Base-by-base conservation (phyloP, 2,329 filamentous ascomycete genomes). In the Penicillium vulpinum region DNA sequence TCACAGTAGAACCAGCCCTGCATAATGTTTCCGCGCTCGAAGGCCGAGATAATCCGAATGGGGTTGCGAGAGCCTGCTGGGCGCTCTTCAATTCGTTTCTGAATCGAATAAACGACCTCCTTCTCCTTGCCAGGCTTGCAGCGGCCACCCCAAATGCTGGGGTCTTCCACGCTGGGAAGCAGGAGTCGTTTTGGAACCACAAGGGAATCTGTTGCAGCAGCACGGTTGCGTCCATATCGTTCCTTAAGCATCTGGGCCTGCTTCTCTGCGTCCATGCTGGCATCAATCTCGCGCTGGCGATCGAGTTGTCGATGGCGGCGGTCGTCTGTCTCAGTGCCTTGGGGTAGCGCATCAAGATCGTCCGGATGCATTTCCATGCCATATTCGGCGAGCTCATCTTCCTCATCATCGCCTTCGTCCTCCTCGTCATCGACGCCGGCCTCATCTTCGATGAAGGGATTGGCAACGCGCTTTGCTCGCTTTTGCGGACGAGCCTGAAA, bases 351-450 rank as follows among this genome's bases (percentile, higher is more conserved):
- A 67, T 88, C 89, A 36, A 93, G 81, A 71, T 97, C 93, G 74
- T 96, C 92, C 7, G 91, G 91, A 72, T 97, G 92, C 62, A 90
- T 90, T 73, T 96, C 90, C 64, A 91, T 90, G 71, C 92, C 92
- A 72, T 94, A 91, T 64, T 91, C 91, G 56, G 83, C 91, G 66
- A 92, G 88, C 57, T 90, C 86, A 53, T 96, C 92, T 66, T 95
- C 91, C 66, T 97, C 93, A 50, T 95, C 91, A 62, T 96, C 91
- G 60, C 90, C 90, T 64, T 85, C 88, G 67, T 96, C 92, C 67
- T 96, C 92, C 62, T 96, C 87, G 57, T 90, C 94, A 70, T 97
- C 94, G 66, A 99, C 94, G 78, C 97, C 94, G 73, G 94, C 94
- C 81, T 99, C 94, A 70, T 93, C 91, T 86, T 99, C 94, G 78